phyloP scores from a whole-genome alignment of 1,139 yeast species.

The Candida neerlandica region DNA sequence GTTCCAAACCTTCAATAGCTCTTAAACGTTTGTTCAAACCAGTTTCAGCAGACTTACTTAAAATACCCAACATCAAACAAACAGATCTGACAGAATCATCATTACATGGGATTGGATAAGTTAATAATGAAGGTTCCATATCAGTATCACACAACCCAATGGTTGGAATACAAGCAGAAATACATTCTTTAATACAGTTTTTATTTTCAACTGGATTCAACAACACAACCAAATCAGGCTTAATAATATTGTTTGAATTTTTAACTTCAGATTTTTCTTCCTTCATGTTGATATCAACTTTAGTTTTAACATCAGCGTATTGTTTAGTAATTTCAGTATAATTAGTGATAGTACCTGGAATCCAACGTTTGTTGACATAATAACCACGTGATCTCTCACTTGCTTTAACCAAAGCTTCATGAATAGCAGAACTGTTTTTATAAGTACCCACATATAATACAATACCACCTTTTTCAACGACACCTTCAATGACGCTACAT shows the following conservation, averaged over 20 bases:
- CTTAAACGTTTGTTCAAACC: constrained; percentile 65
- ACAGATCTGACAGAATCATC: constrained; percentile 90
- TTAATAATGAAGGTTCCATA: constrained; percentile 83
- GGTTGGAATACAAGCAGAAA: constrained; percentile 83
- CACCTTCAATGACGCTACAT: constrained; percentile 74
- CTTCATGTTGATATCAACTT: constrained; percentile 42
- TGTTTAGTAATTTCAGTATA: constrained; percentile 75
- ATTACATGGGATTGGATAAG: constrained; percentile 95
- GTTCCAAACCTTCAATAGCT: constrained; percentile 25
- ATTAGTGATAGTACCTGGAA: constrained; percentile 93
- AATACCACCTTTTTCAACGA: constrained; percentile 82
- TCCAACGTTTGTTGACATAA: constrained; percentile 86
- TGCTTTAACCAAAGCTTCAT: constrained; percentile 74
- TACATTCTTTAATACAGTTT: constrained; percentile 80
- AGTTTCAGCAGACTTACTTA: constrained; percentile 80
- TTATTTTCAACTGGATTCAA: constrained; percentile 89
- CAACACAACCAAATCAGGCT: constrained; percentile 86
- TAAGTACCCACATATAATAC: constrained; percentile 84
- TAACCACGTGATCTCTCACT: constrained; percentile 78
- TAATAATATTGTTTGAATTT: constrained; percentile 49
- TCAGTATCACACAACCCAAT: constrained; percentile 94
- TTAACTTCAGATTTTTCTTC: constrained; percentile 50
- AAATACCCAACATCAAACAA: constrained; percentile 76
- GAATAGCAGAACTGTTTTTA: constrained; percentile 61
- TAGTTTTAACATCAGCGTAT: constrained; percentile 61